Conservation (phyloP, 2,329 filamentous ascomycete genomes). For the Colletotrichum agaves region DNA sequence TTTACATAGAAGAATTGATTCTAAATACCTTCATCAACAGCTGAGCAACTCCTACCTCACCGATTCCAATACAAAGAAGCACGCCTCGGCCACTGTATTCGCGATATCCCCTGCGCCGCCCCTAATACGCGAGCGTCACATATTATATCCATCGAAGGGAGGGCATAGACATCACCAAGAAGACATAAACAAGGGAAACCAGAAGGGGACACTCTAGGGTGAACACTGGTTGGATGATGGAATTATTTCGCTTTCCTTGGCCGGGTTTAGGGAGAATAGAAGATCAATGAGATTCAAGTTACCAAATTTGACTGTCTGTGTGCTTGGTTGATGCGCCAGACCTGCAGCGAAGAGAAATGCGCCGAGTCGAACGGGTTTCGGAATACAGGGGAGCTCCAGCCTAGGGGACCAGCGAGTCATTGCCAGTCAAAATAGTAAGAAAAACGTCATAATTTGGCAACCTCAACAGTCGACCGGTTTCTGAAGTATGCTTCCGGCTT, state of each 20-base stretch:
- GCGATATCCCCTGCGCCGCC: constrained; percentile 24
- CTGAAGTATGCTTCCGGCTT: constrained; percentile 9
- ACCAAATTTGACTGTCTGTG: not conserved
- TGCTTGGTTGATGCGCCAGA: not conserved
- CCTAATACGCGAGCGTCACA: constrained; percentile 15
- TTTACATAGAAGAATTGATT: constrained; percentile 37
- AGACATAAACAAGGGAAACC: constrained; percentile 34
- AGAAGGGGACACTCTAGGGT: constrained; percentile 14
- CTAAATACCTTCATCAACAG: constrained; percentile 35
- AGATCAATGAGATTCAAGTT: constrained; percentile 37
- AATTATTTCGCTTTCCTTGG: constrained; percentile 31
- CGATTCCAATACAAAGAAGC: constrained; percentile 17
- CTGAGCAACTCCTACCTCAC: constrained; percentile 29
- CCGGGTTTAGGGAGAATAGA: constrained; percentile 25
- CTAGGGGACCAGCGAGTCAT: constrained; percentile 3
- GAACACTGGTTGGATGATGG: constrained; percentile 27
- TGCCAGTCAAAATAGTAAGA: not conserved
- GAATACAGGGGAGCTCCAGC: not conserved
- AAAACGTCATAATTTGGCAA: constrained; percentile 21
- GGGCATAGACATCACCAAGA: constrained; percentile 34
- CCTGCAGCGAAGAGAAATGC: not conserved
- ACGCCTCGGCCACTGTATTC: constrained; percentile 20
- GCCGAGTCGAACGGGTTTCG: not conserved
- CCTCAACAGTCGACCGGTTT: not conserved
- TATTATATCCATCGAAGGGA: constrained; percentile 37